Evolutionary conservation across 2,329 filamentous ascomycete species (phyloP), one percentile per base, ranked within the genome.

Genomic region (Ophiocordyceps camponoti-floridani): DNA sequence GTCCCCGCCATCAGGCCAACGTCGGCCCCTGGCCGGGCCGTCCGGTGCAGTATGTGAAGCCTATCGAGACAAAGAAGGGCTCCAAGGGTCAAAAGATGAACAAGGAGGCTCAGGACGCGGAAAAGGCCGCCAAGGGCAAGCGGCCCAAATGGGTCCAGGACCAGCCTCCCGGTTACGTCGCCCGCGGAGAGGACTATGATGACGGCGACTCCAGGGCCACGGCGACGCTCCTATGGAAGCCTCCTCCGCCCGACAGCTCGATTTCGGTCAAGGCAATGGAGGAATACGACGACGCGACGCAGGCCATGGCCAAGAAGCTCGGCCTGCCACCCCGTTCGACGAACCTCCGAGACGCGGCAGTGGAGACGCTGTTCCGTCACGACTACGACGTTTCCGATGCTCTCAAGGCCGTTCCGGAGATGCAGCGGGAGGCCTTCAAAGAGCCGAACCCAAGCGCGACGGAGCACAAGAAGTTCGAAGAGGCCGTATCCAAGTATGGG

Each of bases 101-200:
- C 26, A 94, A 91, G 59, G 88, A 94, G 53, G 77, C 80, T 2
- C 67, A 87, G 7, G 89, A 95, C 61, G 81, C 82, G 8, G 86
- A 95, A 51, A 88, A 84, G 53, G 70, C 78, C 38, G 77, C 80
- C 51, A 79, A 79, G 48, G 85, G 87, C 45, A 85, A 81, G 50
- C 79, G 88, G 18, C 89, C 89, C 1, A 91, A 88, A 61, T 95
- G 87, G 86, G 73, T 96, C 30, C 80, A 93, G 66, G 91, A 96
- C 54, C 85, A 91, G 58, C 91, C 91, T 0, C 64, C 75, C 4
- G 91, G 91, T 7, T 98, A 93, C 57, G 73, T 93, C 16, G 73
- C 73, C 44, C 82, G 91, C 47, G 91, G 91, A 26, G 83, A 88
- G 52, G 89, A 96, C 58, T 58, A 73, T 59, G 61, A 72, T 54